Base-by-base conservation (phyloP, 1,284 basidiomycete species). In the Xerocomus amazonicus region DNA sequence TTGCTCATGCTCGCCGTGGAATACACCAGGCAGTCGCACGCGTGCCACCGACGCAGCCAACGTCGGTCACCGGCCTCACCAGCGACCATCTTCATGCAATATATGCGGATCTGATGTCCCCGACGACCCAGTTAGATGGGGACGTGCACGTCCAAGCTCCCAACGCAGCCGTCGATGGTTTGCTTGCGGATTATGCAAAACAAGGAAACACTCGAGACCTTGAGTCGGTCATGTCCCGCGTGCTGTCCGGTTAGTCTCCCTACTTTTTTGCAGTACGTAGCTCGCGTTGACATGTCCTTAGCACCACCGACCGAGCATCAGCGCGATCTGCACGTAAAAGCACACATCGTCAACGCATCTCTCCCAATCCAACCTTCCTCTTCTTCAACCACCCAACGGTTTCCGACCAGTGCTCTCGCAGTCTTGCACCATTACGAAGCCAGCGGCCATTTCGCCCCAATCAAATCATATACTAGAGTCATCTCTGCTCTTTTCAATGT, bases 391-490 rank as follows among this genome's bases (percentile, higher is more conserved):
- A 26, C 73, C 0, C 57, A 63, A 2, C 65, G 61, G 3, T 71
- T 86, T 39, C 84, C 86, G 4, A 70, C 71, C 1, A 61, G 71
- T 3, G 85, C 86, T 0, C 73, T 90, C 7, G 61, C 71, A 0
- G 62, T 83, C 28, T 73, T 91, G 7, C 87, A 90, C 53, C 63
- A 73, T 1, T 88, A 89, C 57, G 87, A 90, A 63, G 61, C 67
- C 0, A 74, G 75, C 47, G 74, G 72, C n/a, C 62, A 73, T 8
- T 75, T 79, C 3, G 79, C 84, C 0, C 83, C 87, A 0, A 78
- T 87, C 58, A 70, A 72, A 49, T 79, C 84, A 3, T 90, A 90
- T 60, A 80, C 80, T 5, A 74, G 78, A 28, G 65, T 81, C 36
- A 87, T 91, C 48, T 72, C 73, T 1, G 65, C 77, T 19, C 80